Evolutionary conservation across 2,329 filamentous ascomycete genomes (phyloP).

Genomic region (Trichoderma afroharzianum): DNA sequence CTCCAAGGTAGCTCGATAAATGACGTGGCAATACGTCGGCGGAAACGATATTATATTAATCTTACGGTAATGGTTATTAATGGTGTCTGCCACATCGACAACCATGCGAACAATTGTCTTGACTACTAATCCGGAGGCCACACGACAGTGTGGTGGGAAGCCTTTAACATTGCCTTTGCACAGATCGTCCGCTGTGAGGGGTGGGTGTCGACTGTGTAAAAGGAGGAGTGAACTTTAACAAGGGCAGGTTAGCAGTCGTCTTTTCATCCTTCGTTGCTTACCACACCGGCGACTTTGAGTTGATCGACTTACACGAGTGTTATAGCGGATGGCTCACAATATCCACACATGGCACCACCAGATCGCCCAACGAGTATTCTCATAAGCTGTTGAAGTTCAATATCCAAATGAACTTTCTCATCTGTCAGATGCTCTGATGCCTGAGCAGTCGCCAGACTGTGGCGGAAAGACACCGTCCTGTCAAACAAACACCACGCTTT

Average conservation of each 20-base stretch:
- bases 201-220: background rate
- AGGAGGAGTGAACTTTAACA: background rate
- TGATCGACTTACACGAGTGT: background rate
- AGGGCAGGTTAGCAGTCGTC: background rate
- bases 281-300: rapidly evolving
- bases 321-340: slow-evolving; percentile 2
- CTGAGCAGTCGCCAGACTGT: background rate
- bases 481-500: slow-evolving; percentile 8
- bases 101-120: slow-evolving; percentile 9
- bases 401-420: background rate
- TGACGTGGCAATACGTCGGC: slow-evolving; percentile 7
- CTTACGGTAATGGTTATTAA: background rate
- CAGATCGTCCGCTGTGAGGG: background rate
- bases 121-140: background rate
- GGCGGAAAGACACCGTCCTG: background rate
- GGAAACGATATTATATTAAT: background rate
- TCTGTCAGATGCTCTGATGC: background rate
- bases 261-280: background rate
- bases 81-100: slow-evolving; percentile 1
- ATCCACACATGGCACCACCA: background rate
- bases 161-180: background rate
- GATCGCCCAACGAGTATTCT: background rate
- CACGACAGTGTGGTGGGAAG: background rate
- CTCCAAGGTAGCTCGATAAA: slow-evolving; percentile 5
- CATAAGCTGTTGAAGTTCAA: slow-evolving; percentile 1